Evolutionary conservation across 768 basidiomycete species (phyloP), one percentile per base, ranked within the genome.

Genomic region (Russula abietina): DNA sequence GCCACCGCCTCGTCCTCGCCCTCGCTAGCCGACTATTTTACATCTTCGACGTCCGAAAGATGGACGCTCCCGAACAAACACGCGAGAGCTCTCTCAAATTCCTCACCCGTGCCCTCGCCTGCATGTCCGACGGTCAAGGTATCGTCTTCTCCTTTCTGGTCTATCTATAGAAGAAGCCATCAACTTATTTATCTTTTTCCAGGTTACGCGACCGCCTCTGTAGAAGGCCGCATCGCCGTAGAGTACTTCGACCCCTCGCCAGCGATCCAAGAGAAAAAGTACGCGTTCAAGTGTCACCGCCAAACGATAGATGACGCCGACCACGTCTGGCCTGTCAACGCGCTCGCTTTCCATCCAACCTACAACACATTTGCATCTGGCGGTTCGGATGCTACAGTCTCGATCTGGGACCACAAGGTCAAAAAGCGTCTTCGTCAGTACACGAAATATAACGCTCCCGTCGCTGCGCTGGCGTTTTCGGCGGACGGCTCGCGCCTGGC

Each of bases 201-300:
- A 91, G 94, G 96, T 12, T 99, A 92, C 73, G 94, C 94, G 12
- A 92, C 88, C 0, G 91, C 89, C 0, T 94, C 92, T 0, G 93
- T 95, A 16, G 97, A 99, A 70, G 97, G 97, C 1, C 83, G 97
- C 26, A 97, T 98, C 61, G 93, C 95, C 0, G 94, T 98, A 33
- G 97, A 99, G 73, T 99, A 96, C 73, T 95, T 97, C 68, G 92
- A 98, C 66, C 85, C 91, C 2, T 83, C 83, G 4, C 80, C 86
- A 0, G 83, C 83, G 28, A 79, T 81, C 0, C 96, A 98, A 73
- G 86, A 88, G n/a, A 80, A 83, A 68, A 87, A 94, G 76, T 97
- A 95, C 73, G 97, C 97, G 2, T 99, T 98, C 83, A 94, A 97
- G 72, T 97, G 95, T 66, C 96, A 99, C 70, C 82, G 96, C 4